Conservation (phyloP, 164 flowering plant genomes). For the Kingdonia uniflora region DNA sequence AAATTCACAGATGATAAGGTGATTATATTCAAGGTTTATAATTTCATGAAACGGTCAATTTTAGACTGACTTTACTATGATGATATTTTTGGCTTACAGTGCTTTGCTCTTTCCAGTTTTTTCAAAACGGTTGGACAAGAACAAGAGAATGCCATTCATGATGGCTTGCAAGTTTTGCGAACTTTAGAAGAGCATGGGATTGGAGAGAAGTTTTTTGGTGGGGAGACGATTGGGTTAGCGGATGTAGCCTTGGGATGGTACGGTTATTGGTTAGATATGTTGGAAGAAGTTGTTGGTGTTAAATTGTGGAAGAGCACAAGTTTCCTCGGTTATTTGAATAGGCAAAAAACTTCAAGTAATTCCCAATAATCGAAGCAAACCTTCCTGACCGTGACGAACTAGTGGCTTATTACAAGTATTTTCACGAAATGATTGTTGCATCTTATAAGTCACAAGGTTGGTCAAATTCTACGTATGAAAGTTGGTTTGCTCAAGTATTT, state of each 20-base stretch:
- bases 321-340: neutral
- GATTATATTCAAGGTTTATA: neutral
- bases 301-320: neutral
- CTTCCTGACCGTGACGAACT: conserved; percentile 1
- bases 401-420: neutral
- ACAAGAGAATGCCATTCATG: neutral
- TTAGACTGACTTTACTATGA: neutral
- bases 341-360: neutral
- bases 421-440: neutral
- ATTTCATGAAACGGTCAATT: no score
- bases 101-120: neutral
- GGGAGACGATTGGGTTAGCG: neutral
- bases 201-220: conserved; percentile 5
- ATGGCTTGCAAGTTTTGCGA: neutral
- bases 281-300: neutral
- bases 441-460: no score
- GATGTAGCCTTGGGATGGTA: conserved; percentile 1
- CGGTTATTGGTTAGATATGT: neutral
- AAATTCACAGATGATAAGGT: conserved; percentile 3
- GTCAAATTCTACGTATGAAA: neutral
- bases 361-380: neutral
- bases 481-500: neutral
- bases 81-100: neutral
- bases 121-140: neutral
- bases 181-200: conserved; percentile 1